Evolutionary conservation across 2,329 filamentous ascomycete species (phyloP).

Genomic region (Cryphonectria nitschkei): DNA sequence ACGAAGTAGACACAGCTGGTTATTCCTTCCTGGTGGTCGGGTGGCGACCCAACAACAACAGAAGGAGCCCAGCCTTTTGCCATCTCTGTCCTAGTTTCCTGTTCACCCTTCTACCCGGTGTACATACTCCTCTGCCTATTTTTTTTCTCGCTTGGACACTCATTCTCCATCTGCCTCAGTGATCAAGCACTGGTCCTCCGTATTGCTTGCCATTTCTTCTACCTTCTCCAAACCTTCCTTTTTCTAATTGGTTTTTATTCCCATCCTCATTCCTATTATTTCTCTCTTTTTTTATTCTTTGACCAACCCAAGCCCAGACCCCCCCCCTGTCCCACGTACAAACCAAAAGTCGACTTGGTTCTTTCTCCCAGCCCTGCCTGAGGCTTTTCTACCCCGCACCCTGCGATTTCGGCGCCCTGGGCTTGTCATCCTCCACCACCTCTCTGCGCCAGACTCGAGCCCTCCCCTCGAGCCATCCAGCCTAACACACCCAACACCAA

Average conservation of each 20-base stretch:
- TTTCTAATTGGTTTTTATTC: neutral
- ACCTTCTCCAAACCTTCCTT: too few species aligned
- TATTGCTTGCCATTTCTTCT: neutral
- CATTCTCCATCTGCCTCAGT: neutral
- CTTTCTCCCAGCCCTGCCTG: constrained; percentile 12
- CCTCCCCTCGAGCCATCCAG: constrained; percentile 13
- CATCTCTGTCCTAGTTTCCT: neutral
- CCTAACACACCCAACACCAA: constrained; percentile 19
- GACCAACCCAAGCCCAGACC: neutral
- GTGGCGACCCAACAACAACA: neutral
- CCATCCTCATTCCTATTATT: neutral
- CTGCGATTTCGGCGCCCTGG: constrained; percentile 27
- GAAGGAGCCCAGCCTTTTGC: neutral
- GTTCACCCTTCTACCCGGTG: neutral
- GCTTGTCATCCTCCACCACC: constrained; percentile 21
- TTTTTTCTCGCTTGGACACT: neutral
- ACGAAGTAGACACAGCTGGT: neutral
- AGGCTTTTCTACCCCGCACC: constrained; percentile 26
- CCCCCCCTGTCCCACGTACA: neutral
- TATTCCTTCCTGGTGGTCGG: constrained; percentile 2
- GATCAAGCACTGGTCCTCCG: neutral
- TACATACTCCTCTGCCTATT: too few species aligned
- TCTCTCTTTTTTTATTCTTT: neutral
- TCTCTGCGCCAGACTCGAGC: constrained; percentile 9
- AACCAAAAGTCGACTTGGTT: neutral